Evolutionary conservation across 495 filamentous ascomycete genomes (phyloP).

Genomic region (Monascus purpureus): DNA sequence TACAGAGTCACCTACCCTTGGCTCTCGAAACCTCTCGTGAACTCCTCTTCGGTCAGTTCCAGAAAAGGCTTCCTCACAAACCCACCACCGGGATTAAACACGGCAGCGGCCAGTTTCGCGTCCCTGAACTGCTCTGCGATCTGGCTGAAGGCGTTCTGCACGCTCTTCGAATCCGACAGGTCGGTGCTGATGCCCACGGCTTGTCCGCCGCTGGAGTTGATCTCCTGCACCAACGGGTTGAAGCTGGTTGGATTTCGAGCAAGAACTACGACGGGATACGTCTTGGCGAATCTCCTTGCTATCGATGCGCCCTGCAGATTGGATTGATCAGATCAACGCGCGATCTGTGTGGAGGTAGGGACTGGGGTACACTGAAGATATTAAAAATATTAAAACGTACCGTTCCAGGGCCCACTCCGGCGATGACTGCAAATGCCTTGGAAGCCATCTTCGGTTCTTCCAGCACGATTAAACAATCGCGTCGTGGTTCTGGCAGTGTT

Average conservation of each 20-base stretch:
- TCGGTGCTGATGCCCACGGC: constrained; percentile 70
- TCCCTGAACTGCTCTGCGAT: constrained; percentile 42
- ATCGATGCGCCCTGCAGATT: constrained; percentile 36
- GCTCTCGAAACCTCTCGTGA: constrained; percentile 36
- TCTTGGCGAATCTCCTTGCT: constrained; percentile 52
- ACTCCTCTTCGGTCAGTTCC: constrained; percentile 54
- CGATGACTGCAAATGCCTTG: constrained; percentile 51
- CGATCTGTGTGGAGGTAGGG: no score
- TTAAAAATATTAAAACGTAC: constrained; percentile 17
- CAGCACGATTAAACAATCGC: not conserved
- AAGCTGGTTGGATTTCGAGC: constrained; percentile 57
- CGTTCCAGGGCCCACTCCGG: constrained; percentile 63
- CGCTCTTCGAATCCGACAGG: constrained; percentile 44
- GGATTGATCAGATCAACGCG: no score
- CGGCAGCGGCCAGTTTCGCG: constrained; percentile 50
- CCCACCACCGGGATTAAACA: constrained; percentile 68
- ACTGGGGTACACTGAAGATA: not conserved
- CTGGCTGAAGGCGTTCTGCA: constrained; percentile 50
- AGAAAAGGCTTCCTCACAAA: constrained; percentile 71
- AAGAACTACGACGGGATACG: constrained; percentile 65
- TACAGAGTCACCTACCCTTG: constrained; percentile 42
- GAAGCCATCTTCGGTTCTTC: constrained; percentile 13
- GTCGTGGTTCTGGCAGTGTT: no score
- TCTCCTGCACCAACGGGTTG: constrained; percentile 54
- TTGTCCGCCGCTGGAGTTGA: constrained; percentile 52